phyloP scores from a whole-genome alignment of 441 rosid genomes.

The Melastoma candidum region DNA sequence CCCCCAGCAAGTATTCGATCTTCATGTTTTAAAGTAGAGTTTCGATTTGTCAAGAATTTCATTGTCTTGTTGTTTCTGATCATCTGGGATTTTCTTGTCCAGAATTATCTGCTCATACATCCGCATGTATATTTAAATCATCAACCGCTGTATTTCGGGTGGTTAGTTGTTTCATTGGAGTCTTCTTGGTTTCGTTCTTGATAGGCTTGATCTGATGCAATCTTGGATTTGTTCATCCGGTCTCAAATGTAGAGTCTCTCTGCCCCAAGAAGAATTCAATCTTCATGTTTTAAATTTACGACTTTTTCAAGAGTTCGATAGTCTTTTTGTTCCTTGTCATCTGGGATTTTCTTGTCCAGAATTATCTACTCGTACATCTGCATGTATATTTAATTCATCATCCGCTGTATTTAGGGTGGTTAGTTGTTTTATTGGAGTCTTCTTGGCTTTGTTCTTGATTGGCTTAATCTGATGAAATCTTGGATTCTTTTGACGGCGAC shows the following conservation, averaged over 20 bases:
- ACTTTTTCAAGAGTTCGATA: too few species aligned
- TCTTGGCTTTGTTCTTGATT: constrained; percentile 16
- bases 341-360: constrained; percentile 40
- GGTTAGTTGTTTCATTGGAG: constrained; percentile 12
- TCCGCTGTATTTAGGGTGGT: constrained; percentile 6
- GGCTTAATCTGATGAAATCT: not conserved
- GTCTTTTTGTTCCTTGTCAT: not conserved
- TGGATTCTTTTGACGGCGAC: not conserved
- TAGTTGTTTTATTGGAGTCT: constrained; percentile 13
- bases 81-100: constrained; percentile 37
- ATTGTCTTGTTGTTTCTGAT: not conserved
- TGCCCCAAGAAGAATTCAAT: too few species aligned
- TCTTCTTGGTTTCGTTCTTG: constrained; percentile 16
- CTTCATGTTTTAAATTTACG: too few species aligned
- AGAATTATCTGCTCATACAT: constrained; percentile 35
- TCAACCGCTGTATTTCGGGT: constrained; percentile 5
- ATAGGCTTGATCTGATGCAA: not conserved
- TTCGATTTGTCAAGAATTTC: too few species aligned
- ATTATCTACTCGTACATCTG: constrained; percentile 37
- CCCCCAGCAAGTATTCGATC: too few species aligned
- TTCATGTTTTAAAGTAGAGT: too few species aligned
- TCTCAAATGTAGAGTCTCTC: too few species aligned
- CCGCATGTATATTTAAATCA: constrained; percentile 17
- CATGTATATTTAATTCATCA: constrained; percentile 11
- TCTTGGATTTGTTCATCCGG: not conserved